Evolutionary conservation across 768 basidiomycete genomes (phyloP).

Genomic region (Collybiopsis luxurians): DNA sequence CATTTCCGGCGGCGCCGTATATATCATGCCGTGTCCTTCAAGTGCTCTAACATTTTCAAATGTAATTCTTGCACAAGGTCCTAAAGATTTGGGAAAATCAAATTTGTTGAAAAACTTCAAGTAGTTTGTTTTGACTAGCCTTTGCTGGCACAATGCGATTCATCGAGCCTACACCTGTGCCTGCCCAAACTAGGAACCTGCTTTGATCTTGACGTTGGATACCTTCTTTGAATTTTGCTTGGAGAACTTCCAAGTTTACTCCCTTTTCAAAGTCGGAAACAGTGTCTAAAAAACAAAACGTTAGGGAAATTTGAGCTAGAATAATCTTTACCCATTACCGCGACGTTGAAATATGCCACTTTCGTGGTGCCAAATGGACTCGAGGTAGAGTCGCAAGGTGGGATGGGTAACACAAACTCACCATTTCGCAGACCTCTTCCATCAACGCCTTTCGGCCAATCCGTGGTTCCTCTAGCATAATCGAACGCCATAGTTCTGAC

Average conservation of each 20-base stretch:
- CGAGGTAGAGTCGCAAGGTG: too few species aligned
- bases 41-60: constrained; percentile 37
- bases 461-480: constrained; percentile 48
- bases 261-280: constrained; percentile 56
- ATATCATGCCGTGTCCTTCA: constrained; percentile 23
- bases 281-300: too few species aligned
- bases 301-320: too few species aligned
- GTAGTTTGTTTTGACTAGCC: constrained; percentile 29
- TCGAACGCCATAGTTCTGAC: constrained; percentile 67
- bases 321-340: too few species aligned
- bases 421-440: constrained; percentile 59
- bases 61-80: constrained; percentile 54
- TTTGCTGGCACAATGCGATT: constrained; percentile 36
- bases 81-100: constrained; percentile 30
- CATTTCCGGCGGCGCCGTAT: too few species aligned
- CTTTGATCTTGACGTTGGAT: constrained; percentile 41
- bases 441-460: constrained; percentile 62
- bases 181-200: constrained; percentile 66
- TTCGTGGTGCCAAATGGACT: too few species aligned
- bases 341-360: too few species aligned
- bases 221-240: constrained; percentile 44
- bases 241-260: constrained; percentile 38
- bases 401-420: constrained; percentile 27
- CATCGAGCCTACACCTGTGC: constrained; percentile 61
- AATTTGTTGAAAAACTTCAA: constrained; percentile 15